Conservation (phyloP, 345 rosid species). For the Mallotus nudiflorus region DNA sequence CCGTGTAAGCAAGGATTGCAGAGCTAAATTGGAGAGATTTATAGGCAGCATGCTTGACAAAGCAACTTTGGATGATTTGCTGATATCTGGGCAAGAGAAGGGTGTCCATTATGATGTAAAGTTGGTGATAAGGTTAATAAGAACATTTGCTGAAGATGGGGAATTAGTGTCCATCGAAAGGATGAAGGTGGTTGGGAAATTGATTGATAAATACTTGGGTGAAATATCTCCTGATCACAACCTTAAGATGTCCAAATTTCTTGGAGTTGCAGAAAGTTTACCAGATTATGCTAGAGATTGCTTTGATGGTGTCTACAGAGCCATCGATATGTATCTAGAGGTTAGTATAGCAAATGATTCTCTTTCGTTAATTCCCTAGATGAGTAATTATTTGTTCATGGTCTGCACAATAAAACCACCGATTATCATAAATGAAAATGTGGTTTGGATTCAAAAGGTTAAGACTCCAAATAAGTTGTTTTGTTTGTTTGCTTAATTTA, state of each 20-base stretch:
- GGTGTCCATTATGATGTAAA: constrained; percentile 63
- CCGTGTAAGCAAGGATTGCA: constrained; percentile 53
- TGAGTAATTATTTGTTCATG: neutral
- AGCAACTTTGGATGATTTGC: constrained; percentile 73
- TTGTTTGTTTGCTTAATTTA: too few relatives aligned
- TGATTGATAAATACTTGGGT: constrained; percentile 59
- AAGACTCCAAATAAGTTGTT: too few relatives aligned
- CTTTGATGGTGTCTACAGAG: constrained; percentile 77
- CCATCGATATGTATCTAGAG: constrained; percentile 77
- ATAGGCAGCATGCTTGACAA: constrained; percentile 67
- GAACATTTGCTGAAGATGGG: constrained; percentile 39
- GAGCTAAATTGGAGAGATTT: constrained; percentile 54
- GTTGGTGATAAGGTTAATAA: constrained; percentile 56
- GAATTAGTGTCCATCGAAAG: constrained; percentile 19
- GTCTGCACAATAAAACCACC: neutral
- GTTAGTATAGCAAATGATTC: constrained; percentile 30
- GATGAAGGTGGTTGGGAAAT: constrained; percentile 51
- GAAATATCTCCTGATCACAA: constrained; percentile 82
- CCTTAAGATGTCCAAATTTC: constrained; percentile 58
- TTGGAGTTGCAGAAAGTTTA: constrained; percentile 67
- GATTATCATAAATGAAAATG: too few relatives aligned
- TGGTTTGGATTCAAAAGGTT: too few relatives aligned
- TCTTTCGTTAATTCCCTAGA: neutral
- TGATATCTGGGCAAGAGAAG: constrained; percentile 47
- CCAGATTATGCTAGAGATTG: constrained; percentile 74